Conservation (phyloP, 2,329 filamentous ascomycete species). For the Lasiodiplodia theobromae region DNA sequence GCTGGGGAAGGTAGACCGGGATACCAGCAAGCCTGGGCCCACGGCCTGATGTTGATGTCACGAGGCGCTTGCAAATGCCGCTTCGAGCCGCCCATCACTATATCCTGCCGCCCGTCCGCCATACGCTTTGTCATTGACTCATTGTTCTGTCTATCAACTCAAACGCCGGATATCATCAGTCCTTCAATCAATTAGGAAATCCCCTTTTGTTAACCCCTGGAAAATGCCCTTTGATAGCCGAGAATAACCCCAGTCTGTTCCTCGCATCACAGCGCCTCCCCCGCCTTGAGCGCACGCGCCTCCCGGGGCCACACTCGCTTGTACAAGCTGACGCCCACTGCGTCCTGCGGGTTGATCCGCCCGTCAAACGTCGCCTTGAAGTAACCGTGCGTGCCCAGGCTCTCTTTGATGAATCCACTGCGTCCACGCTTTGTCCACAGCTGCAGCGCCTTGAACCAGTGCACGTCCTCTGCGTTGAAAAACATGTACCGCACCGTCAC, state of each 20-base stretch:
- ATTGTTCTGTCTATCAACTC: conserved; percentile 13
- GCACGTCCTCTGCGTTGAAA: conserved; percentile 93
- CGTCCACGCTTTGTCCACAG: conserved; percentile 92
- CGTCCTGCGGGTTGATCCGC: conserved; percentile 93
- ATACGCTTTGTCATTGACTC: conserved; percentile 12
- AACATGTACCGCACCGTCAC: conserved; percentile 99
- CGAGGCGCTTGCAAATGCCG: conserved; percentile 7
- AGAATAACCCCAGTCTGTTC: not conserved
- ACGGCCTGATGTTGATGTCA: conserved; percentile 25
- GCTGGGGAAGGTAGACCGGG: conserved; percentile 15
- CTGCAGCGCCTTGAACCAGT: conserved; percentile 97
- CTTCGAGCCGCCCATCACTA: not conserved
- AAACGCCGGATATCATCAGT: conserved; percentile 26
- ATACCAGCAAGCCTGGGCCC: not conserved
- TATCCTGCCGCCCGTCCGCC: not conserved
- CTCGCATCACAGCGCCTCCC: conserved; percentile 22
- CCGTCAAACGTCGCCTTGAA: conserved; percentile 99
- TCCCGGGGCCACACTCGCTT: conserved; percentile 70
- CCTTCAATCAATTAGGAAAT: not conserved
- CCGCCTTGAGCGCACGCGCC: conserved; percentile 57
- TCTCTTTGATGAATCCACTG: conserved; percentile 91
- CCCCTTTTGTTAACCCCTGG: conserved; percentile 10
- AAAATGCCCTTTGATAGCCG: conserved; percentile 14
- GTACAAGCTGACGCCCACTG: conserved; percentile 79
- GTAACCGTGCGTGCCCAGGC: conserved; percentile 96